Evolutionary conservation across 164 flowering plant genomes (phyloP), one percentile per base, ranked within the genome.

Genomic region (Tetrastigma voinierianum): DNA sequence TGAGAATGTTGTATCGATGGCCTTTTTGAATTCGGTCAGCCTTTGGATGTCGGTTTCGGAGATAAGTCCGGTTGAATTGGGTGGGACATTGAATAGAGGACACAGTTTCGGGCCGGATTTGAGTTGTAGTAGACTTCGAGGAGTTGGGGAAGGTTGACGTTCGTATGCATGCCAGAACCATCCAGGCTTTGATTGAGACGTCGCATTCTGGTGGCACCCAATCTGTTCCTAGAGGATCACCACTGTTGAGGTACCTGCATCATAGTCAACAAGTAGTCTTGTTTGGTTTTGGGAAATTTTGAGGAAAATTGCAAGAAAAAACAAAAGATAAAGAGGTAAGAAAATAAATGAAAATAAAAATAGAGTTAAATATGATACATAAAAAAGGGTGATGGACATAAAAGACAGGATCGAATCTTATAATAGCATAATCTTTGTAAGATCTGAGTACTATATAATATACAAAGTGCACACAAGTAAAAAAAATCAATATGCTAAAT

Each of bases 151-250:
- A 92, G 81, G 19, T 73, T 74, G 97, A 11, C 70, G 46, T 57
- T 95, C 64, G 7, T 88, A 78, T 74, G 78, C 84, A 66, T 94
- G 98, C 97, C 97, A 94, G 78, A 94, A 94, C 97, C 98, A 94
- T 11, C 97, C 97, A 0, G 24, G 20, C 61, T n/a, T 96, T 54
- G 59, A 94, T 86, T 9, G 96, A 94, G n/a, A 91, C 93, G 24
- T 94, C 98, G 59, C 98, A 94, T 61, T 94, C 97, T 0, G 96
- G 69, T 0, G 98, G 97, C 32, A 90, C 10, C 96, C 96, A 94
- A 66, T 91, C 85, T 0, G 81, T 86, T 66, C 98, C 98, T 66
- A 51, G 79, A 0, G 87, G 76, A 69, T 91, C 97, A 0, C 96
- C 98, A 0, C 78, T 79, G 66, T 78, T 86, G 21, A 90, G 70